Percentiles rank a stretch among this genome's conserved stretches.
phyloP scores from a whole-genome alignment of 1,284 basidiomycete genomes.

The Taiwanofungus camphoratus region DNA sequence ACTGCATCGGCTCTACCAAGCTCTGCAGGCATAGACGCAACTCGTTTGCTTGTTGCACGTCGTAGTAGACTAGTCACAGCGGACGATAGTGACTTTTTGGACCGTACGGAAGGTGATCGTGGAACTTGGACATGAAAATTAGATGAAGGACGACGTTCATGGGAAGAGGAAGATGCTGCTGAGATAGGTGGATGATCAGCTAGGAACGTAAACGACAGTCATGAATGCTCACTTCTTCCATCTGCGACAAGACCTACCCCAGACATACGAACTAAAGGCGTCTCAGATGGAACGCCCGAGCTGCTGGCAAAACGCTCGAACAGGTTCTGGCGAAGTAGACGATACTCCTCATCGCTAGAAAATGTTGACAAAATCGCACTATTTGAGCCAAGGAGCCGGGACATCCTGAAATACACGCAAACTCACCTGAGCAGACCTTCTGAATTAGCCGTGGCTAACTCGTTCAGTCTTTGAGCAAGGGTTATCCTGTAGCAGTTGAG shows the following conservation, averaged over 20 bases:
- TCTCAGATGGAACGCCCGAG: slow-evolving; percentile 52
- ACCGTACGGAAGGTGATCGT: slow-evolving; percentile 54
- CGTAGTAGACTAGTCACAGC: slow-evolving; percentile 55
- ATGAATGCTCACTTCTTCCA: slow-evolving; percentile 17
- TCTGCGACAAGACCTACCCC: slow-evolving; percentile 16
- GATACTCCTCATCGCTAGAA: slow-evolving; percentile 66
- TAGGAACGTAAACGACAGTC: not conserved
- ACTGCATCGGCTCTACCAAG: slow-evolving; percentile 44
- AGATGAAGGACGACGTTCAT: slow-evolving; percentile 37
- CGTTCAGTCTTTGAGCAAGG: slow-evolving; percentile 70
- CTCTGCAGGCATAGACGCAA: slow-evolving; percentile 34
- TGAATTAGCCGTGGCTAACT: slow-evolving; percentile 70
- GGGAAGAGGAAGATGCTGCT: slow-evolving; percentile 26
- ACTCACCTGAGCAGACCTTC: slow-evolving; percentile 72
- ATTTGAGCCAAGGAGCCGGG: too few relatives aligned
- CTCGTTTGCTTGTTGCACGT: slow-evolving; percentile 46
- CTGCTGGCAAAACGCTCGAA: slow-evolving; percentile 66
- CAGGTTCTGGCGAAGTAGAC: slow-evolving; percentile 66
- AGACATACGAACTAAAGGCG: slow-evolving; percentile 49
- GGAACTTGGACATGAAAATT: slow-evolving; percentile 46
- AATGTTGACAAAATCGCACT: not conserved
- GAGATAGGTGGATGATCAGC: not conserved
- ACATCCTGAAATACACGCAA: not conserved
- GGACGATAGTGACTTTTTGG: slow-evolving; percentile 55
- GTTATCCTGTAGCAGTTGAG: slow-evolving; percentile 44